Evolutionary conservation across 768 basidiomycete species (phyloP).

Genomic region (Mycena galopus): DNA sequence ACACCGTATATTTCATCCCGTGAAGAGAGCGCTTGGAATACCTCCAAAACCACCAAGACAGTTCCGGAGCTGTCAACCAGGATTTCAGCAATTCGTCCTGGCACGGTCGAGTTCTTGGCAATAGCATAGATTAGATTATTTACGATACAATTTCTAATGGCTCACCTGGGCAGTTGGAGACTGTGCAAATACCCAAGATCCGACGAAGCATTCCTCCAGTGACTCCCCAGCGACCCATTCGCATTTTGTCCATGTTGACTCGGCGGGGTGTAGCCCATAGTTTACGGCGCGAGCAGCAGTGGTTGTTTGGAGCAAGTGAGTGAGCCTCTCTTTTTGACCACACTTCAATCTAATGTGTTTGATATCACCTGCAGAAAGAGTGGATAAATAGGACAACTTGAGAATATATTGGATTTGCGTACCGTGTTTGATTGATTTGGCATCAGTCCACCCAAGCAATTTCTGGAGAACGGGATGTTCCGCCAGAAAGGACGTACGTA

Average conservation of each 20-base stretch:
- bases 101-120: background rate
- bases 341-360: background rate
- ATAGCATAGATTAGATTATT: background rate
- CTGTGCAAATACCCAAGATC: constrained; percentile 4
- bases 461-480: background rate
- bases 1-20: constrained; percentile 9
- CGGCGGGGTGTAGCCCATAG: background rate
- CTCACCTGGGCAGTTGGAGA: background rate
- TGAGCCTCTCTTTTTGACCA: background rate
- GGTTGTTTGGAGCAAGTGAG: background rate
- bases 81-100: background rate
- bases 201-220: constrained; percentile 1
- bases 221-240: background rate
- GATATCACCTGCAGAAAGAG: background rate
- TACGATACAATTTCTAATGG: background rate
- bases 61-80: background rate
- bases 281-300: constrained; percentile 1
- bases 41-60: background rate
- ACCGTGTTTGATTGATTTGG: background rate
- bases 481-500: background rate
- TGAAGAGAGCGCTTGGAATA: background rate
- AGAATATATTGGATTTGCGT: background rate
- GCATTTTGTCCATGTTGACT: background rate
- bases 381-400: background rate
- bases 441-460: constrained; percentile 1